Evolutionary conservation across 2,329 filamentous ascomycete genomes (phyloP), one percentile per base, ranked within the genome.

Genomic region (Fusarium siculi): DNA sequence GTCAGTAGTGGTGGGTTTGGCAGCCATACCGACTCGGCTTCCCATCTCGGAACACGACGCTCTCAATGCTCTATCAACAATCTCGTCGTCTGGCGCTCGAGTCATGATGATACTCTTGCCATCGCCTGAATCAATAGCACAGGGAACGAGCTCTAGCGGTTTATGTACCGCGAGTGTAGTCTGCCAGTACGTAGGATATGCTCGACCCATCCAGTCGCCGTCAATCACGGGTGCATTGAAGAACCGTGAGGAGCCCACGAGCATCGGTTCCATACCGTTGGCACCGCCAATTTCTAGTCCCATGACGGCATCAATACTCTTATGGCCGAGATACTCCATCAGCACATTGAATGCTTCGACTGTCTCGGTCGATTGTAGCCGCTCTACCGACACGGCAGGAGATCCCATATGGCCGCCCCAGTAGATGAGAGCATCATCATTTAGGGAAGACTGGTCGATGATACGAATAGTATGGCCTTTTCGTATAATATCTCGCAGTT

Each of bases 251-350:
- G 60, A 63, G 7, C 64, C 70, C 0, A 57, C 53, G 7, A 61
- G 62, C 11, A 72, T 46, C 0, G 68, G 57, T 0, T 69, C 53
- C 58, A 74, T 54, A 1, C 72, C 70, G 4, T 74, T 74, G 1
- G 68, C 62, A 9, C 72, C 72, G 16, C 72, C 72, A 4, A 74
- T 72, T 1, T 74, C 72, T 2, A 74, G 7, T 3, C 70, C 65
- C 59, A 74, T 72, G 12, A 74, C 57, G 0, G 70, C 70, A 0
- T 67, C 57, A 9, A 74, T 39, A 5, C 2, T 37, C 2, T 40
- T 30, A 11, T 63, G 60, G 2, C 34, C 30, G 10, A 47, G n/a
- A 23, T 63, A 63, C 9, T 58, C 60, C 53, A 63, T 58, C 14
- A 63, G n/a, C 0, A 43, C 30, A 1, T 58, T 23, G 3, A 72